These are phyloP conservation scores for Fusarium nanum DNA, from an alignment of 2,329 filamentous ascomycete species.

Conservation along the genomic window DNA sequence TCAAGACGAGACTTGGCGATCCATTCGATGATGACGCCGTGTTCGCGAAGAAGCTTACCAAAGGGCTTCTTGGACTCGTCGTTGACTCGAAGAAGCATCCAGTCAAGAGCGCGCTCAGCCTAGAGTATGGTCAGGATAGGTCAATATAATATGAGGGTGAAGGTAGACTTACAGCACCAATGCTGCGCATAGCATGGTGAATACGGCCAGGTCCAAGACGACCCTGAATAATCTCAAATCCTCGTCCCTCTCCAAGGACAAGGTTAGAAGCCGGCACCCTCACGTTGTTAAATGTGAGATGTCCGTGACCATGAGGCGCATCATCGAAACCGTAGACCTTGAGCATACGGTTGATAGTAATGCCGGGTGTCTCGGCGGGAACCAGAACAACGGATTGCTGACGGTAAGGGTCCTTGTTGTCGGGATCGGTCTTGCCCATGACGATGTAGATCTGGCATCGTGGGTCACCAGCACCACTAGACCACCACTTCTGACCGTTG, in stretches of 20 bases:
- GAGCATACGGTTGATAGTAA: constrained; percentile 94
- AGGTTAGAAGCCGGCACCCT: constrained; percentile 86
- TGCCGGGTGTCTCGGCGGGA: constrained; percentile 80
- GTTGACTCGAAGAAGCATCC: constrained; percentile 94
- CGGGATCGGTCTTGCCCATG: constrained; percentile 90
- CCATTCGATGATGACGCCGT: constrained; percentile 95
- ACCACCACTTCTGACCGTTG: constrained; percentile 99
- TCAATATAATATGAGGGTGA: rapidly evolving
- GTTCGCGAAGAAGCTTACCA: constrained; percentile 84
- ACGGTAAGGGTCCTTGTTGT: constrained; percentile 80
- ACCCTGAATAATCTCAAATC: constrained; percentile 98
- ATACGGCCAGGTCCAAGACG: constrained; percentile 95
- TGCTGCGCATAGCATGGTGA: constrained; percentile 96
- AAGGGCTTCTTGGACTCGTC: constrained; percentile 92
- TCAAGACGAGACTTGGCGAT: constrained; percentile 92
- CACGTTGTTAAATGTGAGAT: constrained; percentile 90
- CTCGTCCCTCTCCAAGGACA: constrained; percentile 90
- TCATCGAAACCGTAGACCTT: constrained; percentile 96
- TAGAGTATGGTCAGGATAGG: constrained; percentile 44
- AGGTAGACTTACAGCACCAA: constrained; percentile 74
- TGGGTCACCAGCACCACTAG: constrained; percentile 91
- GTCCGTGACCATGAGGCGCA: constrained; percentile 96
- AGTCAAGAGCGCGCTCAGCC: constrained; percentile 91
- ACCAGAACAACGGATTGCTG: constrained; percentile 96
- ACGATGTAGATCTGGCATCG: constrained; percentile 94